Conservation (phyloP, 2,329 filamentous ascomycete genomes). For the Aureobasidium subglaciale region DNA sequence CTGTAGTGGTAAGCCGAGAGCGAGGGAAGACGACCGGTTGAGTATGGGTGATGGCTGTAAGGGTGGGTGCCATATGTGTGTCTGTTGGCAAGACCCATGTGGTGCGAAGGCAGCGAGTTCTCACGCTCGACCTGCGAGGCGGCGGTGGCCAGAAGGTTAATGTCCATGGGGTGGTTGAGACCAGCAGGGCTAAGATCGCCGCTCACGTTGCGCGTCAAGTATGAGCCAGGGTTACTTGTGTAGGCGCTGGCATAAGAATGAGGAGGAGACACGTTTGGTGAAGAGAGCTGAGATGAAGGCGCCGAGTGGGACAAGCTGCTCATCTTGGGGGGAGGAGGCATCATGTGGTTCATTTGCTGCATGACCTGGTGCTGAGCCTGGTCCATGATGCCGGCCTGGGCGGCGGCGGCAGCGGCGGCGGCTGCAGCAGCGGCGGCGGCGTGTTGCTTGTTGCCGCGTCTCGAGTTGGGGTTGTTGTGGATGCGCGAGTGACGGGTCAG, state of each 20-base stretch:
- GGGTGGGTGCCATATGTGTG: constrained; percentile 29
- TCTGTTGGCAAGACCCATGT: constrained; percentile 26
- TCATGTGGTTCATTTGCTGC: constrained; percentile 70
- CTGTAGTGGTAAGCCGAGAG: constrained; percentile 67
- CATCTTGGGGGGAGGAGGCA: constrained; percentile 70
- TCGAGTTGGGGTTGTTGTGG: constrained; percentile 97
- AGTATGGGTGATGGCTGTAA: constrained; percentile 41
- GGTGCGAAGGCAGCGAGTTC: constrained; percentile 41
- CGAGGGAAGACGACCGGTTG: constrained; percentile 61
- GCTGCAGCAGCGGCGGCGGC: constrained; percentile 52
- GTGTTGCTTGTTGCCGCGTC: constrained; percentile 80
- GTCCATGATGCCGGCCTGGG: constrained; percentile 43
- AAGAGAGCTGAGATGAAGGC: constrained; percentile 75
- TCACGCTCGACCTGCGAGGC: constrained; percentile 61
- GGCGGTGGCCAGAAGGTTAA: constrained; percentile 63
- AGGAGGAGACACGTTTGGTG: constrained; percentile 93
- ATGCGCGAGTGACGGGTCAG: constrained; percentile 94
- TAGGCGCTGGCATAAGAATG: constrained; percentile 65
- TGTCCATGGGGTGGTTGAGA: constrained; percentile 49
- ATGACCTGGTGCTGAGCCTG: constrained; percentile 33
- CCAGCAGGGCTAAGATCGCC: constrained; percentile 42
- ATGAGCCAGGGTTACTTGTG: constrained; percentile 51
- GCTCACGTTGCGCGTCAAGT: constrained; percentile 49
- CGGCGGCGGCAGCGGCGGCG: constrained; percentile 42
- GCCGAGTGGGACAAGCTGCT: constrained; percentile 74